phyloP scores from a whole-genome alignment of 2,329 filamentous ascomycete genomes.

The Alternaria brassicicola region DNA sequence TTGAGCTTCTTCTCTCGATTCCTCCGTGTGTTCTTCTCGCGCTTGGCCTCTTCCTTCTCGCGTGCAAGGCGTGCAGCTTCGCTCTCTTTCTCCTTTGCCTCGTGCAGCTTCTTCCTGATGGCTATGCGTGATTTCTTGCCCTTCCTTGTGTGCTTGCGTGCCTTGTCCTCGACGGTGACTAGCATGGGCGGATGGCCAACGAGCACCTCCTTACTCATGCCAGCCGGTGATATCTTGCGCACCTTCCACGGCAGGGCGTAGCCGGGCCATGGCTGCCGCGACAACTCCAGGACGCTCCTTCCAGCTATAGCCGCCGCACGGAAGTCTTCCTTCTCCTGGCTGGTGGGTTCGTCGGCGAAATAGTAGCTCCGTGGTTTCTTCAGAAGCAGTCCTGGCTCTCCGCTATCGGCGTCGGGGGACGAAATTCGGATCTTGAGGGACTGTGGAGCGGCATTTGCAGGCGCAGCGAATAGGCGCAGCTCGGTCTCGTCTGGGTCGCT shows the following conservation, averaged over 20 bases:
- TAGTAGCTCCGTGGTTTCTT: conserved; percentile 45
- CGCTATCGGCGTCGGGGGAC: conserved; percentile 34
- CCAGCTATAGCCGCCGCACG: conserved; percentile 38
- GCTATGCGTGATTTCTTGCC: conserved; percentile 47
- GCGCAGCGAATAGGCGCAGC: conserved; percentile 44
- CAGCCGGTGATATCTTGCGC: conserved; percentile 33
- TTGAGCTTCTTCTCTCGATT: conserved; percentile 49
- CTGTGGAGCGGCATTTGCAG: conserved; percentile 26
- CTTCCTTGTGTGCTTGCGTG: conserved; percentile 38
- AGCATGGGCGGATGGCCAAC: conserved; percentile 35
- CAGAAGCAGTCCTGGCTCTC: conserved; percentile 36
- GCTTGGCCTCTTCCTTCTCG: conserved; percentile 44
- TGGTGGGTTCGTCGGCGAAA: conserved; percentile 39
- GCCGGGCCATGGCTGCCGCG: conserved; percentile 42
- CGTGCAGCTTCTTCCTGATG: conserved; percentile 41
- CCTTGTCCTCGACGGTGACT: conserved; percentile 28
- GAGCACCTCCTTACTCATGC: conserved; percentile 39
- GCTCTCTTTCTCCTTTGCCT: conserved; percentile 29
- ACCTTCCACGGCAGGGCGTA: conserved; percentile 48
- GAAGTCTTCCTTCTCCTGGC: conserved; percentile 29
- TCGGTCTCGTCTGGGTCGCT: conserved; percentile 42
- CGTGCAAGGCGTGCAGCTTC: conserved; percentile 34
- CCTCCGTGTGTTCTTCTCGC: conserved; percentile 45
- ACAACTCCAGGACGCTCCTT: conserved; percentile 35
- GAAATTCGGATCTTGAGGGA: conserved; percentile 41